Base-by-base conservation (phyloP, 768 basidiomycete genomes). In the Megacollybia marginata region DNA sequence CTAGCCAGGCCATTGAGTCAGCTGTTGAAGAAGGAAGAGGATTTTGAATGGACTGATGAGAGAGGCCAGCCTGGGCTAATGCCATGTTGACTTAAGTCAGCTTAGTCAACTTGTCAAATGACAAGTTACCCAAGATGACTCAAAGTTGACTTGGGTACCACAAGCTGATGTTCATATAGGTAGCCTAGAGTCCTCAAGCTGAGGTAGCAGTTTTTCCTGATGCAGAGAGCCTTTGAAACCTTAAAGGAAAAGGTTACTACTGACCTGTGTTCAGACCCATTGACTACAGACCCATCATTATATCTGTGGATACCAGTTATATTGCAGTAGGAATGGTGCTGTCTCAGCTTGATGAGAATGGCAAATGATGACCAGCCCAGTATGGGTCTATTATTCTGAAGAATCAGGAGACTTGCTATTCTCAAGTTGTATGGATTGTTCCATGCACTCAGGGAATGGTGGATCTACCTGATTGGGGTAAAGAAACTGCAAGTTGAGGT, bases 361-460 rank as follows among this genome's bases (percentile, higher is more conserved):
- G 59, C 0, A 15, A 18, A 40, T 3, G 38, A 40, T 5, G 8
- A 4, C 38, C 38, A 13, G 18, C 38, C 8, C 8, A 5, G 8
- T 40, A 15, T 40, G 38, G 13, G 5, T 71, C 67, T 1, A 43
- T 71, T 12, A 55, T 65, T 1, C 48, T 66, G 33, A 69, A 62
- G 51, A 20, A 64, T 2, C 16, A 51, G 4, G 63, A 69, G 50
- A 46, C 59, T 1, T 18, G 55, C 5, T 70, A 65, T 51, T 66
- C 64, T 4, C 67, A 70, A 70, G 52, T 54, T 69, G 0, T 71
- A 65, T 46, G 62, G 69, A 1, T 36, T 68, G 0, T 69, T 53
- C 44, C 53, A 62, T 0, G 57, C 62, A 3, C 44, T 71, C 2
- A 42, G 59, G 20, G 53, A 55, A 15, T 59, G 58, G 33, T 19